Conservation (phyloP, 805 yeast genomes). For the Clavispora santaluciae region DNA sequence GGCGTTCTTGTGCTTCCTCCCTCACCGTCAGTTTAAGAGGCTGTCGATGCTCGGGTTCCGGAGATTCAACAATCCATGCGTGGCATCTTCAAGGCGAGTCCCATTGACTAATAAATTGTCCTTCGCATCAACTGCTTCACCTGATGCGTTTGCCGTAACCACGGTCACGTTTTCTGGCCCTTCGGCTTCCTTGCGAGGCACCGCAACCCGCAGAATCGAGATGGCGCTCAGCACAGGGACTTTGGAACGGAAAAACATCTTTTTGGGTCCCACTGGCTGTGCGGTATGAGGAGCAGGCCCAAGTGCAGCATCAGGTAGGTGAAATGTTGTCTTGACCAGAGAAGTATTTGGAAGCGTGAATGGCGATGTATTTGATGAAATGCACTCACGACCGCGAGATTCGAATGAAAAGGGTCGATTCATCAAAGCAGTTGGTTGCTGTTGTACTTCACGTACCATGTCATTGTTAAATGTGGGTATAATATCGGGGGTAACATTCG, state of each 20-base stretch:
- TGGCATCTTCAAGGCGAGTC: conserved; percentile 25
- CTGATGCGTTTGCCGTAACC: conserved; percentile 10
- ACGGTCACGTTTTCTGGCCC: background rate
- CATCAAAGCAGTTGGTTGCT: background rate
- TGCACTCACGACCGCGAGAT: conserved; percentile 10
- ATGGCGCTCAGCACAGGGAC: conserved; percentile 23
- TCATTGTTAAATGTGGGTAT: conserved; percentile 23
- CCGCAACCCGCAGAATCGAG: conserved; percentile 3
- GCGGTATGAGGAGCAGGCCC: background rate
- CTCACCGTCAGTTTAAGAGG: conserved; percentile 32
- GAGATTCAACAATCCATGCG: conserved; percentile 34
- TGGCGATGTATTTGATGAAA: conserved; percentile 24
- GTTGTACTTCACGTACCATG: conserved; percentile 1
- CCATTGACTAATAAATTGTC: conserved; percentile 15
- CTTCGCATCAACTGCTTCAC: conserved; percentile 12
- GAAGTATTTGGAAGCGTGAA: conserved; percentile 25
- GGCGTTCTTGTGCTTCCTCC: too few species aligned
- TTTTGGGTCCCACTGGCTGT: conserved; percentile 20
- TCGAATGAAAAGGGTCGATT: conserved; percentile 5
- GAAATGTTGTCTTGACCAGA: conserved; percentile 18
- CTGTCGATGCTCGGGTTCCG: conserved; percentile 39
- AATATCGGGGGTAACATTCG: conserved; percentile 36
- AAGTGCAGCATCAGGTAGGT: conserved; percentile 38
- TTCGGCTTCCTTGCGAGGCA: background rate
- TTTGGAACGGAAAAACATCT: conserved; percentile 27